These are phyloP conservation scores for Vaccinium myrtillus DNA, from an alignment of 148 eudicot genomes.

Conservation along the genomic window DNA sequence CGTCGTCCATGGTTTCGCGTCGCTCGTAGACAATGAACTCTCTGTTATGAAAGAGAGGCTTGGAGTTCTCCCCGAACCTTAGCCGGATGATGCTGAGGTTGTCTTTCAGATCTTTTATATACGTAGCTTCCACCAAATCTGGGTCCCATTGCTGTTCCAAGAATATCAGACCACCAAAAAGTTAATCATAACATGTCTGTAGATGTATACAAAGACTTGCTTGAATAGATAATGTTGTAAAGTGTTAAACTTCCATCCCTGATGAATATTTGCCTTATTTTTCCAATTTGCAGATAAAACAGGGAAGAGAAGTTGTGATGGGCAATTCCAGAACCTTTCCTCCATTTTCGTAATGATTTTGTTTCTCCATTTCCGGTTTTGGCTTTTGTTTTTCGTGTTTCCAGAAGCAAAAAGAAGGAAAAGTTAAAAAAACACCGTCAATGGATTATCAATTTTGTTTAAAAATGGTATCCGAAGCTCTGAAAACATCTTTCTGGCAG, in stretches of 20 bases:
- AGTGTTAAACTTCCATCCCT: background rate
- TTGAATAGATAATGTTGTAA: background rate
- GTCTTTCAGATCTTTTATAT: slow-evolving; percentile 76
- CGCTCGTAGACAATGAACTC: slow-evolving; percentile 89
- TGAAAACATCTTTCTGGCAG: background rate
- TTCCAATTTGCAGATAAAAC: background rate
- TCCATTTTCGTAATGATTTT: background rate
- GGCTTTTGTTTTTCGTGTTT: background rate
- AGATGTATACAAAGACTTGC: background rate
- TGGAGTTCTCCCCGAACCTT: slow-evolving; percentile 68
- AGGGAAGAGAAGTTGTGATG: background rate
- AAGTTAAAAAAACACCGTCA: background rate
- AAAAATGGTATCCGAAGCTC: background rate
- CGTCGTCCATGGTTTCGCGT: slow-evolving; percentile 89
- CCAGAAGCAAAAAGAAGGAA: background rate
- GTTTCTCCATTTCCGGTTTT: background rate
- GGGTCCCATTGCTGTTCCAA: slow-evolving; percentile 77
- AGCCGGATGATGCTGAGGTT: slow-evolving; percentile 74
- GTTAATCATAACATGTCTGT: background rate
- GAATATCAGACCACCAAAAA: background rate
- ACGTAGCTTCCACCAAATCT: slow-evolving; percentile 73
- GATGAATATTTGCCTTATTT: background rate
- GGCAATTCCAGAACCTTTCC: background rate
- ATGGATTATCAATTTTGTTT: background rate
- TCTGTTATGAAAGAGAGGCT: slow-evolving; percentile 77